Conservation (phyloP, 2,329 filamentous ascomycete species). For the Monosporascus ibericus region DNA sequence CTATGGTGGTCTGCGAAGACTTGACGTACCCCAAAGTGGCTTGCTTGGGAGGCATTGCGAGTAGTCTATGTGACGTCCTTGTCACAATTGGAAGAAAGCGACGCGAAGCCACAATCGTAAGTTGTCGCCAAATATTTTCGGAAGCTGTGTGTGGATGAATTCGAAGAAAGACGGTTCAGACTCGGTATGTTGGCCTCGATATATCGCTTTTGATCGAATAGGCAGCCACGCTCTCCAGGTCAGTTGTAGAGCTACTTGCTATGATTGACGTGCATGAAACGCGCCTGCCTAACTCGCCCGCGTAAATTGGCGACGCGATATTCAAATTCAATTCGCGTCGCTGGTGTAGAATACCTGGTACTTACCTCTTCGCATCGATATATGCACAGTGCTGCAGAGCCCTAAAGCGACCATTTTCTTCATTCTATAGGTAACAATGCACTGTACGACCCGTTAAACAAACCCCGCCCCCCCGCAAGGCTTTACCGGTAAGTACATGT, state of each 20-base stretch:
- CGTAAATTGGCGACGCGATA: slow-evolving; percentile 3
- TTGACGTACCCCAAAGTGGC: slow-evolving; percentile 29
- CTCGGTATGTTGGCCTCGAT: background rate
- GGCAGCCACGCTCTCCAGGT: background rate
- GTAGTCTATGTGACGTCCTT: slow-evolving; percentile 16
- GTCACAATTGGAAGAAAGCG: slow-evolving; percentile 16
- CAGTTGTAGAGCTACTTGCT: background rate
- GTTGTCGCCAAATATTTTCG: background rate
- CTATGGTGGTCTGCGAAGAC: slow-evolving; percentile 28
- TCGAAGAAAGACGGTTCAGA: background rate
- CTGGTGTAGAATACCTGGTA: no score
- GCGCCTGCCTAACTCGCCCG: background rate
- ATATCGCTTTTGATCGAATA: background rate
- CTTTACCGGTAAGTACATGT: slow-evolving; percentile 12
- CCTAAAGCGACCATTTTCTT: no score
- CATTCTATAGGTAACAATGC: no score
- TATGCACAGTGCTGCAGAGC: no score
- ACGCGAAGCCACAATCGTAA: slow-evolving; percentile 20
- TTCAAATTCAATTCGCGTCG: background rate
- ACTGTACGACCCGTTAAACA: no score
- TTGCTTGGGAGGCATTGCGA: slow-evolving; percentile 28
- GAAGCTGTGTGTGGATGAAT: background rate
- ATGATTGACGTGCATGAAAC: background rate
- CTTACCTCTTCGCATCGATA: no score
- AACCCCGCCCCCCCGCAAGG: background rate